Evolutionary conservation across 441 rosid genomes (phyloP), one percentile per base, ranked within the genome.

Genomic region (Eruca vesicaria): DNA sequence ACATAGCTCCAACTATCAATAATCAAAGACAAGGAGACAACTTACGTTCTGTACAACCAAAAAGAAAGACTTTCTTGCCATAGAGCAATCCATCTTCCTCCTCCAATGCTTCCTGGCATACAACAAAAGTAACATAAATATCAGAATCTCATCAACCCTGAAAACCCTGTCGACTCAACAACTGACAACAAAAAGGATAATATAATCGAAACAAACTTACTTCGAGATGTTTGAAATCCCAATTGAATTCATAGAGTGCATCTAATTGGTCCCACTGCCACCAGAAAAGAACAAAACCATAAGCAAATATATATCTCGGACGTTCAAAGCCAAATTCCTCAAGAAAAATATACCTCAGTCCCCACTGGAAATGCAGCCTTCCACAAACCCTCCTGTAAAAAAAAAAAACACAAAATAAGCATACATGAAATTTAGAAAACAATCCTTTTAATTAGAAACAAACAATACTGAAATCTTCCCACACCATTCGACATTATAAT

Each of bases 21-120:
- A 36, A n/a, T 9, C 23, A 23, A 15, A 9, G 8, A 29, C 8
- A 59, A 59, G 41, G 33, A 58, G 76, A 31, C 61, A 70, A 80
- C 97, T 84, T 88, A 96, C 99, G 97, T 79, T 96, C 99, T n/a
- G 99, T 85, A 79, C 88, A 87, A 57, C 94, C 98, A 52, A 94
- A 94, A 74, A 96, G 82, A 84, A 79, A 96, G 50, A 90, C 98
- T 81, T 84, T 92, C 85, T 89, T 79, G 63, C 94, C 94, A 32
- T 83, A 73, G 28, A 96, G 91, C 83, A 76, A 75, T 31, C 98
- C 98, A 32, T 91, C 98, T 81, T 94, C 97, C 76, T 53, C 58
- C 7, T 96, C 98, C 81, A 96, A 85, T 62, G 98, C 97, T 74
- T 91, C 79, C 99, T 96, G 19, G 21, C 66, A 77, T 66, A 80